Base-by-base conservation (phyloP, 1,284 basidiomycete species). In the Neolentinus lepideus region DNA sequence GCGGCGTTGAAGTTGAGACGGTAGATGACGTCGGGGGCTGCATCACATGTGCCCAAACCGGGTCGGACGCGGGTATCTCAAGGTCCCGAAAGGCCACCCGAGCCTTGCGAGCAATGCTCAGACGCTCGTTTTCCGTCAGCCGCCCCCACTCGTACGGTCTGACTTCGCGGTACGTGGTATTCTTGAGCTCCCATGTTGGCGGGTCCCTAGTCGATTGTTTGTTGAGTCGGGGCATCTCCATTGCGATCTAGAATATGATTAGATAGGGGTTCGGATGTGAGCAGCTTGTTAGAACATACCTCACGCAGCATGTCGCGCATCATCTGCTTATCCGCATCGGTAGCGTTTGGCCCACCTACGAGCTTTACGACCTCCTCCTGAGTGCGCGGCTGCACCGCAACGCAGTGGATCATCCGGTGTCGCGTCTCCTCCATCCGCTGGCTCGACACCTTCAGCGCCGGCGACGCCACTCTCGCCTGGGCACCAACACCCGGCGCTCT, bases 101-200 rank as follows among this genome's bases (percentile, higher is more conserved):
- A 1, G 79, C 84, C 27, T 72, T 69, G 35, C 79, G 75, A 1
- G 79, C 74, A 63, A 87, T 70, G 14, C 58, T 60, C 2, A 65
- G 68, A 1, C 78, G 74, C 48, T 82, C 79, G 1, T 68, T 52
- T 19, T 78, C 73, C 0, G 70, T 69, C 22, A 84, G 71, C 26
- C 69, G 70, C 0, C 72, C 69, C 75, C 77, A 85, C 58, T 83
- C 81, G 57, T 75, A 84, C 0, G 88, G 88, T 4, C 84, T 81
- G 21, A 88, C 81, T 60, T 88, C 82, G 26, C 71, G 72, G 85
- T 85, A 90, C 0, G 76, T 68, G 31, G 67, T 62, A 19, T 73
- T 68, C 58, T 80, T 83, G 57, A 89, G 77, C 25, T 68, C 61
- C 76, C 83, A 89, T 0, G 62, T 60, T 54, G 71, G 71, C 2